phyloP scores from a whole-genome alignment of 2,329 filamentous ascomycete genomes.

The Cladosporium sp. region DNA sequence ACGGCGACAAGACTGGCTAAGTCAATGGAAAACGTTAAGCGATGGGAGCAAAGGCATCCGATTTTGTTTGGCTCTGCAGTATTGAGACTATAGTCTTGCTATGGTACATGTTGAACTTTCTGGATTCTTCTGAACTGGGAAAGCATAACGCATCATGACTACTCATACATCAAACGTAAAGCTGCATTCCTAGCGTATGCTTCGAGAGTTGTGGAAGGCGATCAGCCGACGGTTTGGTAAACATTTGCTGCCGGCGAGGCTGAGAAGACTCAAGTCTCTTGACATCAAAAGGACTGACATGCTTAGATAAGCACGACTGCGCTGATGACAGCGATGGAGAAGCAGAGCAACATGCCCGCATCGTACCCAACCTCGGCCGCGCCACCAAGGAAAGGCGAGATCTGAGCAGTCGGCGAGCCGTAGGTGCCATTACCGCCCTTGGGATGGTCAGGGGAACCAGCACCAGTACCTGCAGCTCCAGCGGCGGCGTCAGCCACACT shows the following conservation, averaged over 20 bases:
- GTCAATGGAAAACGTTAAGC: too few species aligned
- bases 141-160: background rate
- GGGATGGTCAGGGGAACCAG: background rate
- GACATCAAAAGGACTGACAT: too few species aligned
- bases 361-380: conserved; percentile 13
- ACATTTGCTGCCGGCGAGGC: background rate
- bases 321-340: conserved; percentile 17
- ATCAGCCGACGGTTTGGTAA: background rate
- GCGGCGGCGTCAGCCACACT: conserved; percentile 11
- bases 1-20: too few species aligned
- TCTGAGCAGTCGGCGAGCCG: conserved; percentile 8
- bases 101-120: conserved; percentile 4
- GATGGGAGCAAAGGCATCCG: too few species aligned
- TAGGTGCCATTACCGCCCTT: conserved; percentile 17
- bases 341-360: conserved; percentile 15
- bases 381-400: conserved; percentile 16
- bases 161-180: conserved; percentile 9
- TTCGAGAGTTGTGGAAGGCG: conserved; percentile 5
- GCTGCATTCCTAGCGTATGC: conserved; percentile 12
- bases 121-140: background rate
- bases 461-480: conserved; percentile 14
- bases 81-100: background rate
- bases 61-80: background rate
- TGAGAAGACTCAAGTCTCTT: too few species aligned
- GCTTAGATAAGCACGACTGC: conserved; percentile 18